A percentile compares a stretch with the other conserved stretches of the same genome.
Conservation (phyloP, 192 early-diverging fungal species). For the Mortierella claussenii region DNA sequence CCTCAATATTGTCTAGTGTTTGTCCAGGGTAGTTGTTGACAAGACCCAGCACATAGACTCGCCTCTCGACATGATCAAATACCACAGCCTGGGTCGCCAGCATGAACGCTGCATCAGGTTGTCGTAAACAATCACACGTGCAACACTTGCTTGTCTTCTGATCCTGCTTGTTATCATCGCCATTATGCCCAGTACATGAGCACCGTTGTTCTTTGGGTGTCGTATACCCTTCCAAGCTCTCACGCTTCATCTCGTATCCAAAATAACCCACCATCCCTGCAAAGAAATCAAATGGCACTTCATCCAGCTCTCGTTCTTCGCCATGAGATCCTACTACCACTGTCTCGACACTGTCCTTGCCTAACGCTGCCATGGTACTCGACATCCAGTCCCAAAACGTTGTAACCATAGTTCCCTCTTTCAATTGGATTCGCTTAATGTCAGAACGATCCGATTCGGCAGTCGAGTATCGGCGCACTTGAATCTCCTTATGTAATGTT, state of each 20-base stretch:
- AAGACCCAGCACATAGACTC: conserved; percentile 55
- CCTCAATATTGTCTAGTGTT: conserved; percentile 4
- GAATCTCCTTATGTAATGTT: conserved; percentile 38
- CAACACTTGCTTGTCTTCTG: neutral
- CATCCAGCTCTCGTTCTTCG: conserved; percentile 12
- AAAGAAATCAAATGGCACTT: conserved; percentile 67
- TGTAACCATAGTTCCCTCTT: neutral
- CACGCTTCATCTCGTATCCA: conserved; percentile 94
- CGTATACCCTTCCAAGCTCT: conserved; percentile 68
- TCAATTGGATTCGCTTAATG: conserved; percentile 30
- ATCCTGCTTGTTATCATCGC: too few relatives aligned
- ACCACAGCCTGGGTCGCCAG: conserved; percentile 82
- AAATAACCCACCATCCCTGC: conserved; percentile 92
- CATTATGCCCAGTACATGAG: conserved; percentile 17
- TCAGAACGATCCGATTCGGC: conserved; percentile 2
- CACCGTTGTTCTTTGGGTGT: conserved; percentile 55
- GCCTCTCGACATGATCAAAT: conserved; percentile 68
- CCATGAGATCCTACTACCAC: conserved; percentile 25
- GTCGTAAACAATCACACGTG: conserved; percentile 20
- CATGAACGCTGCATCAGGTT: conserved; percentile 80
- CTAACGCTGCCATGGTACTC: conserved; percentile 37
- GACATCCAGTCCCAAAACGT: conserved; percentile 82
- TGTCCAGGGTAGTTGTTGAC: conserved; percentile 14
- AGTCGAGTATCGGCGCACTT: conserved; percentile 11
- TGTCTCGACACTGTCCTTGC: conserved; percentile 20